Conservation (phyloP, 2,329 filamentous ascomycete species). For the Hortaea werneckii region DNA sequence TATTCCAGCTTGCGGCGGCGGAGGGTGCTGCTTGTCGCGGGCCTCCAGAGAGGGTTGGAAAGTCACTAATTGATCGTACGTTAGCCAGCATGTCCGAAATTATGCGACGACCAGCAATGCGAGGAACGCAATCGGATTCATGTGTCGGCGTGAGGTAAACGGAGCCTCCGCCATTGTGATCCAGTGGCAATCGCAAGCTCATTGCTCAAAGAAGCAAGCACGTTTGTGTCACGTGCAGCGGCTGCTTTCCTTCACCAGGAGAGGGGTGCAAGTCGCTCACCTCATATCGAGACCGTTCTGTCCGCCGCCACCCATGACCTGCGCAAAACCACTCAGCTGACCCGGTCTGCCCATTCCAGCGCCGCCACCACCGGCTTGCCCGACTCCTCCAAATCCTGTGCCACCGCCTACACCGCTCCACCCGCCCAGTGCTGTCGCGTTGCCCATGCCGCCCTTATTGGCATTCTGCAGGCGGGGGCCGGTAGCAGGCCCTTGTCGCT, state of each 20-base stretch:
- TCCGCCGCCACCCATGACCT: constrained; percentile 25
- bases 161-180: too few species aligned
- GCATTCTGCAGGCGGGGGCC: constrained; percentile 22
- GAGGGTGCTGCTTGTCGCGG: constrained; percentile 38
- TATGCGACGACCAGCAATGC: not conserved
- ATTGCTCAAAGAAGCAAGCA: too few species aligned
- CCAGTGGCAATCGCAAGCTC: too few species aligned
- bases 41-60: constrained; percentile 50
- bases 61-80: constrained; percentile 41
- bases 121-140: too few species aligned
- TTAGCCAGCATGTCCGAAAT: constrained; percentile 11
- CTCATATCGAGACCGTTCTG: constrained; percentile 27
- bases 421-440: constrained; percentile 23
- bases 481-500: constrained; percentile 5
- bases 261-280: constrained; percentile 12
- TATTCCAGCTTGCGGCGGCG: constrained; percentile 47
- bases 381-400: constrained; percentile 4
- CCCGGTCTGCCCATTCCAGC: constrained; percentile 13
- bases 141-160: too few species aligned
- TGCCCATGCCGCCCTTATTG: constrained; percentile 32
- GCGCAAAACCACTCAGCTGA: constrained; percentile 25
- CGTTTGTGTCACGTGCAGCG: too few species aligned
- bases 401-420: constrained; percentile 6
- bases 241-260: not conserved
- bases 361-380: constrained; percentile 12